Base-by-base conservation (phyloP, 768 basidiomycete species). In the Hebeloma cylindrosporum region DNA sequence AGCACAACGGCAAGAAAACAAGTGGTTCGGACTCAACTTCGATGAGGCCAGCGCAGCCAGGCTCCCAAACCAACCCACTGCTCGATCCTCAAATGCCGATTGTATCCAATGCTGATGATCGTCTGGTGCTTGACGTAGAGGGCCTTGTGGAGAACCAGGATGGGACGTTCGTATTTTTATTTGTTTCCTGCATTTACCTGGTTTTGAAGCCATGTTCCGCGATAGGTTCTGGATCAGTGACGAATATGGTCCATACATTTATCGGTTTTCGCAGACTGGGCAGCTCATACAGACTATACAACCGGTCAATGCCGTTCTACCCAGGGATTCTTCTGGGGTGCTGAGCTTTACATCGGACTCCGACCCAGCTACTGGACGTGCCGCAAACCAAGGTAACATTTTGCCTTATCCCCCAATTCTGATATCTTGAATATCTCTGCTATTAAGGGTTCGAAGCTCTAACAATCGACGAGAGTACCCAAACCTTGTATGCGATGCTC, bases 171-270 rank as follows among this genome's bases (percentile, higher is more conserved):
- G 75, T 62, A 2, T 31, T 27, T 2, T 32, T 23, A 28, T 20
- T 14, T 10, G 3, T 23, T 10, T n/a, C 17, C 7, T 33, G 21
- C 17, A 7, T n/a, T n/a, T 22, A 9, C 4, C 11, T n/a, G 16
- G 23, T 17, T n/a, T 8, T 26, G n/a, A 31, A 11, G 5, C 25
- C 21, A 13, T 5, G 21, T 41, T 36, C n/a, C 45, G n/a, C n/a
- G n/a, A n/a, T n/a, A 81, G 79, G 0, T 80, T 72, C 61, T 84
- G 79, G 81, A 67, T 78, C 25, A 79, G 78, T 52, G 84, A 85
- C 56, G 83, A 85, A 63, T 85, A 85, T 51, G 83, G 82, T 1
- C 80, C 80, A 3, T 80, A 80, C 54, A 78, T 85, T 50, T 82
- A 84, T 60, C 71, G 67, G 10, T 77, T 77, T 60, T 62, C 70